phyloP scores from a whole-genome alignment of 1,284 basidiomycete genomes.

The Cutaneotrichosporon arboriforme region DNA sequence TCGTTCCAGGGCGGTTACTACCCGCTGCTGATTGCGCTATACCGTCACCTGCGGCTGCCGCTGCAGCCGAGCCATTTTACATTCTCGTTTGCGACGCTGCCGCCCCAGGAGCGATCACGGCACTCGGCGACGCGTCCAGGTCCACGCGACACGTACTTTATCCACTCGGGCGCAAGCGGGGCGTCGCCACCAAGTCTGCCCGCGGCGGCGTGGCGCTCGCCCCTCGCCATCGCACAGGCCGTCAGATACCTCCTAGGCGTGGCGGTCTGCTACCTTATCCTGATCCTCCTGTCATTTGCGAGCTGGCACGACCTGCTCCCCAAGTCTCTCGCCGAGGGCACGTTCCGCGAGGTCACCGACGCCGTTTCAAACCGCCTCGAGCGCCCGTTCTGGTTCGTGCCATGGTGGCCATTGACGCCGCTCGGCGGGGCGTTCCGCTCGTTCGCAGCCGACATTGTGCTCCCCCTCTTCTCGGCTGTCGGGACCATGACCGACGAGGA shows the following conservation, averaged over 20 bases:
- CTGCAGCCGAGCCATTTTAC: constrained; percentile 55
- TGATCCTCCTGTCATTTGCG: constrained; percentile 55
- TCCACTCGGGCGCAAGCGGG: constrained; percentile 64
- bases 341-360: constrained; percentile 30
- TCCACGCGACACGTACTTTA: constrained; percentile 51
- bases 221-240: constrained; percentile 37
- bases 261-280: constrained; percentile 55
- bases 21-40: constrained; percentile 60
- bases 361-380: constrained; percentile 13
- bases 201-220: constrained; percentile 18
- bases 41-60: constrained; percentile 53
- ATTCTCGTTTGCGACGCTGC: constrained; percentile 61
- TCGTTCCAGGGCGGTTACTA: constrained; percentile 75
- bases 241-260: constrained; percentile 49
- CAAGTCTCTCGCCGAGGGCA: constrained; percentile 18
- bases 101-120: background rate
- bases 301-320: constrained; percentile 45
- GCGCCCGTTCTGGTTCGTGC: constrained; percentile 6
- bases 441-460: constrained; percentile 56
- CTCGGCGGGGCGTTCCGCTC: constrained; percentile 50
- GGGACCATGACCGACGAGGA: constrained; percentile 53
- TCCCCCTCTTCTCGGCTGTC: constrained; percentile 66
- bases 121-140: constrained; percentile 22
- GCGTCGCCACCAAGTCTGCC: constrained; percentile 50
- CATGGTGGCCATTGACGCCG: constrained; percentile 11